phyloP scores from a whole-genome alignment of 1,284 basidiomycete genomes.

The Trichosporon asahii region DNA sequence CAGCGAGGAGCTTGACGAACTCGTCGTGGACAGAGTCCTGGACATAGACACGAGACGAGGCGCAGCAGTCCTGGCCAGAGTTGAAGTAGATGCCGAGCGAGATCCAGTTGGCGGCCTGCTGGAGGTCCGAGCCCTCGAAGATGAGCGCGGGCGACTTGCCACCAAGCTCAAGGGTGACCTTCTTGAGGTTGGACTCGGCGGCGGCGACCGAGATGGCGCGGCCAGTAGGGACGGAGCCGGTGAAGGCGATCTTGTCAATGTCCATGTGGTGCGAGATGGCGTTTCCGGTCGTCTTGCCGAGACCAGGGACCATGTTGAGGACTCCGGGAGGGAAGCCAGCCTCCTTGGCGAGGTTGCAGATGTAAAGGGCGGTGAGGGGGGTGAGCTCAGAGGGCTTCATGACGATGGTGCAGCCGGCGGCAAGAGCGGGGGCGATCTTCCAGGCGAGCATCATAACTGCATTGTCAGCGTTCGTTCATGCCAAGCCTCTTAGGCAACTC shows the following conservation, averaged over 20 bases:
- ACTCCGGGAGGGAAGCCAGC: slow-evolving; percentile 84
- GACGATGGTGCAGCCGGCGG: slow-evolving; percentile 56
- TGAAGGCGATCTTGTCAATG: slow-evolving; percentile 68
- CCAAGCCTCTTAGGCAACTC: too few relatives aligned
- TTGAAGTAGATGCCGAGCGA: slow-evolving; percentile 45
- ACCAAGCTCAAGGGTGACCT: slow-evolving; percentile 58
- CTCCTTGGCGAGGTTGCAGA: slow-evolving; percentile 44
- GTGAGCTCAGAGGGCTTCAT: slow-evolving; percentile 81
- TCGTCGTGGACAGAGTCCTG: slow-evolving; percentile 77
- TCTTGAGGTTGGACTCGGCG: slow-evolving; percentile 80
- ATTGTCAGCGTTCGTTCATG: not conserved
- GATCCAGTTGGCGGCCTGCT: slow-evolving; percentile 66
- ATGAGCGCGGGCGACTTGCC: slow-evolving; percentile 56
- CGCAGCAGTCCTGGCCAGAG: slow-evolving; percentile 41
- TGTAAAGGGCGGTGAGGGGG: slow-evolving; percentile 77
- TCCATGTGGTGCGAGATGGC: slow-evolving; percentile 72
- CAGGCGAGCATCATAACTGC: slow-evolving; percentile 76
- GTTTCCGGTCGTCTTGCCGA: slow-evolving; percentile 77
- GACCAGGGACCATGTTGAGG: slow-evolving; percentile 80
- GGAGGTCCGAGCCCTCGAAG: slow-evolving; percentile 56
- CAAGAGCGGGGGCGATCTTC: slow-evolving; percentile 87
- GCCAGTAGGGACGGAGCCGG: slow-evolving; percentile 70
- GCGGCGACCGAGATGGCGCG: slow-evolving; percentile 79
- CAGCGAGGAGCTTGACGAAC: slow-evolving; percentile 66
- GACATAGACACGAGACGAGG: slow-evolving; percentile 79